These are phyloP conservation scores for Aspergillus pseudotamarii DNA, from an alignment of 2,329 filamentous ascomycete species.

Conservation along the genomic window DNA sequence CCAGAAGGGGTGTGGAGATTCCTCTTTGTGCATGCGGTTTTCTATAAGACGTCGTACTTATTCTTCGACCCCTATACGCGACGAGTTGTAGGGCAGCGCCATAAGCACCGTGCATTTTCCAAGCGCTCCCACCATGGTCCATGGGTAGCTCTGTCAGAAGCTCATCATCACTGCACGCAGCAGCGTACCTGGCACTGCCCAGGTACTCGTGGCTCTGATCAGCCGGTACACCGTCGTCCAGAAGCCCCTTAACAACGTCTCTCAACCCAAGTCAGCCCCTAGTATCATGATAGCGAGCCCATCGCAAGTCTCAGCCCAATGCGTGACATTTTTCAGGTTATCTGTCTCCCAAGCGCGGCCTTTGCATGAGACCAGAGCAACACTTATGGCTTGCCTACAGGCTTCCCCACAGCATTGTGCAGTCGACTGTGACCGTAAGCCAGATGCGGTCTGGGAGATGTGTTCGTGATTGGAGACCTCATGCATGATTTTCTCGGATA, in stretches of 20 bases:
- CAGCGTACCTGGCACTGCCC: constrained; percentile 5
- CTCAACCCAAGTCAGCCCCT: constrained; percentile 9
- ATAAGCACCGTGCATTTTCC: not conserved
- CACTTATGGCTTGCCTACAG: constrained; percentile 1
- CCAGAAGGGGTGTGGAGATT: not conserved
- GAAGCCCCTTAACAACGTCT: not conserved
- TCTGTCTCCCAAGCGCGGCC: not conserved
- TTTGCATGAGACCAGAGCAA: not conserved
- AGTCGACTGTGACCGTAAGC: not conserved
- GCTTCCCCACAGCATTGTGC: not conserved
- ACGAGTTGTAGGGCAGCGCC: constrained; percentile 9
- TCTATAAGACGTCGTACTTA: not conserved
- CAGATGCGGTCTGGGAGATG: not conserved
- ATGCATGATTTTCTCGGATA: not conserved
- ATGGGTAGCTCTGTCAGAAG: not conserved
- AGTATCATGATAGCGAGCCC: not conserved
- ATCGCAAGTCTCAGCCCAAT: not conserved
- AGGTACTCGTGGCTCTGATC: not conserved
- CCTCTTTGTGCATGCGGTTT: not conserved
- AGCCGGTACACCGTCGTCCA: not conserved
- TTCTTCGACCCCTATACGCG: constrained; percentile 1
- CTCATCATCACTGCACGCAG: constrained; percentile 3
- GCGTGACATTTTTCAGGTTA: not conserved
- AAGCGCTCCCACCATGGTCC: not conserved
- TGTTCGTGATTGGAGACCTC: not conserved